Evolutionary conservation across 176 grass and related monocot genomes (phyloP).

Genomic region (Avena eriantha): DNA sequence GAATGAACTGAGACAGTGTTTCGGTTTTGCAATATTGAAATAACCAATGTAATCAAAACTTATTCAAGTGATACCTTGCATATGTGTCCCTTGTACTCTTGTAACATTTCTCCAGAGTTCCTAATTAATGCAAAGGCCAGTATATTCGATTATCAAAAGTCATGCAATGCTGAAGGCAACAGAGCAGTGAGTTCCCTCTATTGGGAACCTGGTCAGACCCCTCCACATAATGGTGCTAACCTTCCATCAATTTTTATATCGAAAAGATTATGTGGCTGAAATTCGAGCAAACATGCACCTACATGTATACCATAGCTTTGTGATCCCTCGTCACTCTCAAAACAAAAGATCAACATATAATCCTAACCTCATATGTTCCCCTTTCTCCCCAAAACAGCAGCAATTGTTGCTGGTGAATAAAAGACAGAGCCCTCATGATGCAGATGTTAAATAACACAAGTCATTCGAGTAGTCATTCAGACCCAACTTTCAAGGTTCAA

Average conservation of each 20-base stretch:
- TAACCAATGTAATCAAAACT: conserved; percentile 1
- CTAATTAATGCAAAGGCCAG: conserved; percentile 47
- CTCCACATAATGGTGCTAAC: background rate
- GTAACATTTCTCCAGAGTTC: conserved; percentile 81
- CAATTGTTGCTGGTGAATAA: background rate
- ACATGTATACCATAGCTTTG: background rate
- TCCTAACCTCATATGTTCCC: background rate
- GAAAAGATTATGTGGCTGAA: background rate
- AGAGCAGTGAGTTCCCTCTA: background rate
- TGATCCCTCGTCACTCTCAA: background rate
- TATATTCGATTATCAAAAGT: background rate
- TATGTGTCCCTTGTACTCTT: conserved; percentile 91
- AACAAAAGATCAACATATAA: conserved; percentile 19
- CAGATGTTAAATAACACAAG: conserved; percentile 1
- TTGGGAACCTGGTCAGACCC: background rate
- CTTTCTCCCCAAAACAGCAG: background rate
- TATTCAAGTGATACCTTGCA: conserved; percentile 69
- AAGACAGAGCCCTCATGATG: background rate
- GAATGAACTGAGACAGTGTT: background rate
- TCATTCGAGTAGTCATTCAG: background rate
- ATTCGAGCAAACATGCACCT: background rate
- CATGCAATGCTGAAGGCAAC: background rate
- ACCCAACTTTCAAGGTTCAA: conserved; percentile 8
- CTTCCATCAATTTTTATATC: background rate
- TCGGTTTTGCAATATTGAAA: background rate